Evolutionary conservation across 176 grass and related monocot genomes (phyloP), one percentile per base, ranked within the genome.

Genomic region (Ensete glaucum): DNA sequence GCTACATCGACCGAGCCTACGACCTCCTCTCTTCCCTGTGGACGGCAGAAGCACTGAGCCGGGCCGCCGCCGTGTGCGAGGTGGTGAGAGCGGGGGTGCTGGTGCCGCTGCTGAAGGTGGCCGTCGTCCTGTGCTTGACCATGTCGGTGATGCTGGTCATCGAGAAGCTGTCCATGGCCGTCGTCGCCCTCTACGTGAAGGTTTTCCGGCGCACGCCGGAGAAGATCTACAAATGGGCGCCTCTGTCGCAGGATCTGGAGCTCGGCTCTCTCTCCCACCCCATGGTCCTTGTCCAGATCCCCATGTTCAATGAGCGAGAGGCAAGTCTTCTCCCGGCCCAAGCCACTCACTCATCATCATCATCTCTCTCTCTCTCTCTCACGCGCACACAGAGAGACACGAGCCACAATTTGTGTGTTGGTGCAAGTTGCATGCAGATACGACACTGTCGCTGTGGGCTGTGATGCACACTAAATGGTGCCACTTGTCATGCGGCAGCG

Each of bases 241-340:
- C 88, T 19, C 72, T 97, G 25, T 13, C 51, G 50, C 73, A 3
- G 25, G 80, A 13, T 59, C 76, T 15, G 24, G 54, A 52, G 51
- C 78, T 85, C 63, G 79, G 77, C 52, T 81, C 85, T 19, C 75
- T 72, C 0, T 57, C 59, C 52, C 91, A 79, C 27, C 88, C 94
- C 2, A 81, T 83, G 90, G 94, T 98, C 81, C 90, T 98, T 21
- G 88, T 98, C 82, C 94, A 98, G 86, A 98, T 98, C 87, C 78
- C 93, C 81, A 97, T 97, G 93, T 88, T 88, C 85, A 97, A 97
- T 51, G 90, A 97, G 79, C 78, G 92, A 79, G 93, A 97, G 93
- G 93, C 92, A 81, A 43, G 34, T 43, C 34, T 43, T 43, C 34
- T 43, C 34, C 4, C 34, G 34, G 5, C 34, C 34, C 34, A 6